A percentile compares a stretch with the other conserved stretches of the same genome.
phyloP scores from a whole-genome alignment of 2,329 filamentous ascomycete species.

The Neobulgaria alba region DNA sequence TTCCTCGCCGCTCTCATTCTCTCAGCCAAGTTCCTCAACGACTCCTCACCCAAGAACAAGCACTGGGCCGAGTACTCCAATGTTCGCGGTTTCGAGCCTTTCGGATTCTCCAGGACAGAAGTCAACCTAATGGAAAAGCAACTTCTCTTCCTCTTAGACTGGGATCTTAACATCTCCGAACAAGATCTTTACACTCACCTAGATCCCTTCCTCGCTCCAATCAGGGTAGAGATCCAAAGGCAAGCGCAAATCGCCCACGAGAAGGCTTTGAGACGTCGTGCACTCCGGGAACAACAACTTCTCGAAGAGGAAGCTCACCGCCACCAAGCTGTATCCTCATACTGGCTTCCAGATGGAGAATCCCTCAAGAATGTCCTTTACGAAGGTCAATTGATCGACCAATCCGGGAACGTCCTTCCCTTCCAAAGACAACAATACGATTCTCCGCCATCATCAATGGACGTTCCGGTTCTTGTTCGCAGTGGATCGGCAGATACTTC shows the following conservation, averaged over 20 bases:
- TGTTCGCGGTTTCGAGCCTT: constrained; percentile 55
- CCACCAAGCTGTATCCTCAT: constrained; percentile 11
- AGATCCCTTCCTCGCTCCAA: constrained; percentile 79
- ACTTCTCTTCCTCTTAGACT: constrained; percentile 86
- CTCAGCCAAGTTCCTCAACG: constrained; percentile 95
- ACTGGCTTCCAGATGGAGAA: constrained; percentile 19
- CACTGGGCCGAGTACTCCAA: constrained; percentile 95
- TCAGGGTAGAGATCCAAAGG: constrained; percentile 49
- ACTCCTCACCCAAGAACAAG: constrained; percentile 99
- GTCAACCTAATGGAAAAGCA: constrained; percentile 99
- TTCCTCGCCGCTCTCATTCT: constrained; percentile 82
- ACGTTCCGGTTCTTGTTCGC: constrained; percentile 29
- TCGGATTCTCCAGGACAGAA: constrained; percentile 89
- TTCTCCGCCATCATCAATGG: constrained; percentile 30
- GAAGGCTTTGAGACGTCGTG: constrained; percentile 16
- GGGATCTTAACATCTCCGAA: constrained; percentile 80
- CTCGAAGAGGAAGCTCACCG: constrained; percentile 18
- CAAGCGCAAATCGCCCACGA: constrained; percentile 19
- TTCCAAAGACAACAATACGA: constrained; percentile 12
- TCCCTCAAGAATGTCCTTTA: constrained; percentile 9
- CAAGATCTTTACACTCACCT: constrained; percentile 82
- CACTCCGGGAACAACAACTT: constrained; percentile 14
- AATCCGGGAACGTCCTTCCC: constrained; percentile 6
- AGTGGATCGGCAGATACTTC: constrained; percentile 26
- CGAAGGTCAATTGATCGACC: constrained; percentile 14